These are phyloP conservation scores for Puccinia hordei DNA, from an alignment of 1,284 basidiomycete species.

Conservation along the genomic window DNA sequence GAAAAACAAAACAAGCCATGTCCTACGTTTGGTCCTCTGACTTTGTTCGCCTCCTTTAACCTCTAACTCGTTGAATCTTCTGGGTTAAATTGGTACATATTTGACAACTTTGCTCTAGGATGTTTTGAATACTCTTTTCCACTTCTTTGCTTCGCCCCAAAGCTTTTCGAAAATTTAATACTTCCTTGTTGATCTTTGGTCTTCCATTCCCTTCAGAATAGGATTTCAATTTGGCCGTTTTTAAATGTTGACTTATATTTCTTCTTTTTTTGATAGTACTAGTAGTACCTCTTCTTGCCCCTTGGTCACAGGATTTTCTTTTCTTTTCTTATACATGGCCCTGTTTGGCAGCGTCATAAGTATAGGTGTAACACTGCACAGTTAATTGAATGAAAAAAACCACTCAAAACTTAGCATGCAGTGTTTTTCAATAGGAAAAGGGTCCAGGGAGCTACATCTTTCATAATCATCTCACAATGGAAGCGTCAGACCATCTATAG, in stretches of 20 bases:
- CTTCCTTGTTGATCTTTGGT: not conserved
- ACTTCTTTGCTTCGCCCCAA: not conserved
- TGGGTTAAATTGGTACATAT: not conserved
- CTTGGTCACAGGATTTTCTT: not conserved
- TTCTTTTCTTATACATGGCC: not conserved
- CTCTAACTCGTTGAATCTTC: not conserved
- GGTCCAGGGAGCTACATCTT: too few relatives aligned
- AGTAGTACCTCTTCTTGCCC: not conserved
- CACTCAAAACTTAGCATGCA: too few relatives aligned
- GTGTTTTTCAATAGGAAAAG: too few relatives aligned
- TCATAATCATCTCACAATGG: too few relatives aligned
- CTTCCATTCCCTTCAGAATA: not conserved
- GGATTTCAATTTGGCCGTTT: not conserved
- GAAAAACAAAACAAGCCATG: not conserved
- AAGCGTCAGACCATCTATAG: too few relatives aligned
- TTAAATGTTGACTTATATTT: not conserved
- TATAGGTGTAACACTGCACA: too few relatives aligned
- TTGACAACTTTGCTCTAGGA: not conserved
- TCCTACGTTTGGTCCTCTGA: not conserved
- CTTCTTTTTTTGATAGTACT: slow-evolving; percentile 10
- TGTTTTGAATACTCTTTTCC: slow-evolving; percentile 1
- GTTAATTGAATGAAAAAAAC: too few relatives aligned
- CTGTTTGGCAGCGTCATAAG: too few relatives aligned
- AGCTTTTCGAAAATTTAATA: not conserved
- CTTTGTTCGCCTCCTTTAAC: not conserved